These are phyloP conservation scores for Mucor plumbeus DNA, from an alignment of 371 early-diverging fungal species.

Conservation along the genomic window DNA sequence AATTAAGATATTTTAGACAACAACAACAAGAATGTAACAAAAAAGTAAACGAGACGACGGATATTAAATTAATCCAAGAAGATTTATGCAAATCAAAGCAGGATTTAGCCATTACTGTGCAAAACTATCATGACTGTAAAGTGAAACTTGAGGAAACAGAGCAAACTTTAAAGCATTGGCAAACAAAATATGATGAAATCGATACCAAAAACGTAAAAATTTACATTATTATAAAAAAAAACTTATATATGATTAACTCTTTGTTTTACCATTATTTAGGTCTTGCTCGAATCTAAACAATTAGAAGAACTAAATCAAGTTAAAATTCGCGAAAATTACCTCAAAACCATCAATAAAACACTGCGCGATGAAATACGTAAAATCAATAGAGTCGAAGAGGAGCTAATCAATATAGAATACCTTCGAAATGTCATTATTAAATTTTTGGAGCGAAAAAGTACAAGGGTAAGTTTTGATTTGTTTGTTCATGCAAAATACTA, in stretches of 20 bases:
- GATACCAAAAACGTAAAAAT: conserved; percentile 21
- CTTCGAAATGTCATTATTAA: conserved; percentile 79
- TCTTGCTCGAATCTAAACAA: conserved; percentile 26
- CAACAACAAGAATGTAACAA: conserved; percentile 25
- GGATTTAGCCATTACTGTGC: not conserved
- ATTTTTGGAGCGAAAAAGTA: conserved; percentile 80
- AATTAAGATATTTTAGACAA: conserved; percentile 32
- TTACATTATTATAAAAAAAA: not conserved
- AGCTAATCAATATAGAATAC: conserved; percentile 74
- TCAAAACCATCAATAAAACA: conserved; percentile 64
- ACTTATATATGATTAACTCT: not conserved
- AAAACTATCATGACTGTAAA: not conserved
- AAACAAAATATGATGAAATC: conserved; percentile 32
- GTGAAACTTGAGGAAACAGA: conserved; percentile 6
- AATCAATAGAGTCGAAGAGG: conserved; percentile 34
- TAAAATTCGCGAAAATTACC: conserved; percentile 60
- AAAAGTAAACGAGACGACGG: not conserved
- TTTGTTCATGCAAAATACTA: not conserved
- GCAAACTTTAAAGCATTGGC: conserved; percentile 9
- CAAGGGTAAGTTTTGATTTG: conserved; percentile 50
- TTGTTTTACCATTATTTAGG: not conserved
- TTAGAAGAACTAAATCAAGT: conserved; percentile 50
- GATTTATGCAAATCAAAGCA: conserved; percentile 13
- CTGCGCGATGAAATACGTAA: conserved; percentile 67
- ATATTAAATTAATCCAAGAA: conserved; percentile 15